Evolutionary conservation across 1,284 basidiomycete genomes (phyloP).

Genomic region (Blastosporella zonata): DNA sequence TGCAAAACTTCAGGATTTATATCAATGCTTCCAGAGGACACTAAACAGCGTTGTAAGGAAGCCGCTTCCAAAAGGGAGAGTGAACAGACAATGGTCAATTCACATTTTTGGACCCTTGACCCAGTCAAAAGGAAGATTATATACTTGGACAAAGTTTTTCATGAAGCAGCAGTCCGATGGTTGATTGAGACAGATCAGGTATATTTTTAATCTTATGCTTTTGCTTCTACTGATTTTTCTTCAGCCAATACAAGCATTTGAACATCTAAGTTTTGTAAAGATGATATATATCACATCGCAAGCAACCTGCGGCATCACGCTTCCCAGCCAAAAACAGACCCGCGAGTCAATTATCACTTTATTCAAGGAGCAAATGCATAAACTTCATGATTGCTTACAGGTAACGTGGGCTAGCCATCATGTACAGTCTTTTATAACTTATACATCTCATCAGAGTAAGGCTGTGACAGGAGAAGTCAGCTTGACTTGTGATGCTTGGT

Average conservation of each 20-base stretch:
- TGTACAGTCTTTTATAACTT: no score
- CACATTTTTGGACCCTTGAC: background rate
- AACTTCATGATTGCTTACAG: background rate
- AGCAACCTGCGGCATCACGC: background rate
- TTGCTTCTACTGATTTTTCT: background rate
- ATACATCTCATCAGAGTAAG: no score
- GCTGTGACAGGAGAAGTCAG: no score
- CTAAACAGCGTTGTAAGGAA: background rate
- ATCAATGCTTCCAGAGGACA: constrained; percentile 1
- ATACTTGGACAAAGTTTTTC: constrained; percentile 3
- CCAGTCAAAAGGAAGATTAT: background rate
- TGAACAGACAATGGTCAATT: background rate
- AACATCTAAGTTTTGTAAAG: background rate
- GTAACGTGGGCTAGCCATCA: no score
- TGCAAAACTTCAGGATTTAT: background rate
- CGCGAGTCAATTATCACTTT: background rate
- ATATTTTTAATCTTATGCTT: background rate
- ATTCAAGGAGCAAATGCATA: background rate
- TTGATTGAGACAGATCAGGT: constrained; percentile 4
- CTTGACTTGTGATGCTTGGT: no score
- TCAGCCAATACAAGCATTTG: background rate
- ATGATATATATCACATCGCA: background rate
- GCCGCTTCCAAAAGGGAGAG: background rate
- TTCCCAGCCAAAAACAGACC: background rate
- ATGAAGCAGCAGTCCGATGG: background rate